Percentiles rank a stretch among this genome's conserved stretches.
Conservation (phyloP, 2,329 filamentous ascomycete genomes). For the Pestalotiopsis sp. region DNA sequence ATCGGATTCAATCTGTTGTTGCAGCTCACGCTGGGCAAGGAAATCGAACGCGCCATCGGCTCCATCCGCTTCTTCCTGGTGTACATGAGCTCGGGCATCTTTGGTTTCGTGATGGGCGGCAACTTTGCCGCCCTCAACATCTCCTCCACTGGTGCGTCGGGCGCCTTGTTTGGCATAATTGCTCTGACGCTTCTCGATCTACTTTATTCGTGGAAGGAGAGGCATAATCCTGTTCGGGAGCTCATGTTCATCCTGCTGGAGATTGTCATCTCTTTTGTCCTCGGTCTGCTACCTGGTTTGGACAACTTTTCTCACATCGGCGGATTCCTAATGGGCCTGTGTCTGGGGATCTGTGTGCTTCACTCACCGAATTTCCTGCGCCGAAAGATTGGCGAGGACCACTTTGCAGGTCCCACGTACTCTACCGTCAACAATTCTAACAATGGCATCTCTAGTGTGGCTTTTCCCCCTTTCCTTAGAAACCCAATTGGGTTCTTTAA, state of each 20-base stretch:
- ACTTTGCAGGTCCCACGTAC: slow-evolving; percentile 58
- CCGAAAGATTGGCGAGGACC: slow-evolving; percentile 67
- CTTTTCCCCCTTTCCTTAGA: slow-evolving; percentile 56
- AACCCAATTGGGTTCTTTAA: slow-evolving; percentile 81
- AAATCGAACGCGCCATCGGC: slow-evolving; percentile 91
- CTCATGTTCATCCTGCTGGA: slow-evolving; percentile 86
- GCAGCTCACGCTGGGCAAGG: slow-evolving; percentile 84
- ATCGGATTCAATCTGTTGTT: slow-evolving; percentile 94
- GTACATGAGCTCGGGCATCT: slow-evolving; percentile 89
- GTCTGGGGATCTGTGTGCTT: slow-evolving; percentile 81
- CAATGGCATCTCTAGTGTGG: slow-evolving; percentile 38
- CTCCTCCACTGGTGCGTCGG: slow-evolving; percentile 85
- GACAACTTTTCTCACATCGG: slow-evolving; percentile 99
- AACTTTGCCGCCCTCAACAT: slow-evolving; percentile 86
- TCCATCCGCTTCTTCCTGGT: slow-evolving; percentile 85
- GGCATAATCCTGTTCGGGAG: slow-evolving; percentile 75
- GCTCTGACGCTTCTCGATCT: slow-evolving; percentile 87
- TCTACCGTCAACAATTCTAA: slow-evolving; percentile 60
- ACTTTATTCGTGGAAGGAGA: slow-evolving; percentile 87
- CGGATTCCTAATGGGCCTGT: slow-evolving; percentile 89
- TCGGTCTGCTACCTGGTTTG: slow-evolving; percentile 86
- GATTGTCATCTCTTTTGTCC: slow-evolving; percentile 84
- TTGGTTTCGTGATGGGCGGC: slow-evolving; percentile 91
- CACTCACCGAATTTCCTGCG: slow-evolving; percentile 84
- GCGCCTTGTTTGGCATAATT: slow-evolving; percentile 87